Conservation (phyloP, 2,329 filamentous ascomycete species). For the Verticillium longisporum region DNA sequence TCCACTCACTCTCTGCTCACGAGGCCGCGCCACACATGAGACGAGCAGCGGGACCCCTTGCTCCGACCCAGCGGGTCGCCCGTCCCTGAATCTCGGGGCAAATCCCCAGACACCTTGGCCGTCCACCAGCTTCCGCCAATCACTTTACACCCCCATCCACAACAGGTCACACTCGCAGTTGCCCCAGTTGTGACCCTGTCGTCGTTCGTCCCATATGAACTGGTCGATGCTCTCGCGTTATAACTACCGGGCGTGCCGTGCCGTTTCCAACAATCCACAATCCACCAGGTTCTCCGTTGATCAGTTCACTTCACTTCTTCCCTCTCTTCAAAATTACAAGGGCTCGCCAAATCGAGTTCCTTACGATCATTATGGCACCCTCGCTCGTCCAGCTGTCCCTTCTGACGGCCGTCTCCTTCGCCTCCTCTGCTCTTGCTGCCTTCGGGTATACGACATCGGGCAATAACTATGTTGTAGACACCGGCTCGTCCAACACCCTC, state of each 20-base stretch:
- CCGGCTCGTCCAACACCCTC: constrained; percentile 40
- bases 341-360: neutral
- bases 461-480: constrained; percentile 37
- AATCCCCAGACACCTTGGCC: neutral
- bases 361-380: constrained; percentile 4
- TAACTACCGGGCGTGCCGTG: neutral
- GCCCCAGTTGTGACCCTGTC: neutral
- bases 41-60: neutral
- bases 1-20: neutral
- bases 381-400: constrained; percentile 7
- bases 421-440: constrained; percentile 25
- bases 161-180: neutral
- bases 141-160: neutral
- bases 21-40: neutral
- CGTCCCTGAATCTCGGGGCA: constrained; percentile 1
- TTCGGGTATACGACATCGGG: constrained; percentile 34
- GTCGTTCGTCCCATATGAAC: neutral
- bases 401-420: constrained; percentile 18
- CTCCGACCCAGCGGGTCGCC: neutral
- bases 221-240: neutral
- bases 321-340: neutral
- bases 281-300: neutral
- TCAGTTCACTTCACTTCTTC: neutral
- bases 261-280: neutral
- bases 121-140: neutral